A percentile compares a stretch with the other conserved stretches of the same genome.
Evolutionary conservation across 331 rosid genomes (phyloP).

Genomic region (Erythrophleum ivorense): DNA sequence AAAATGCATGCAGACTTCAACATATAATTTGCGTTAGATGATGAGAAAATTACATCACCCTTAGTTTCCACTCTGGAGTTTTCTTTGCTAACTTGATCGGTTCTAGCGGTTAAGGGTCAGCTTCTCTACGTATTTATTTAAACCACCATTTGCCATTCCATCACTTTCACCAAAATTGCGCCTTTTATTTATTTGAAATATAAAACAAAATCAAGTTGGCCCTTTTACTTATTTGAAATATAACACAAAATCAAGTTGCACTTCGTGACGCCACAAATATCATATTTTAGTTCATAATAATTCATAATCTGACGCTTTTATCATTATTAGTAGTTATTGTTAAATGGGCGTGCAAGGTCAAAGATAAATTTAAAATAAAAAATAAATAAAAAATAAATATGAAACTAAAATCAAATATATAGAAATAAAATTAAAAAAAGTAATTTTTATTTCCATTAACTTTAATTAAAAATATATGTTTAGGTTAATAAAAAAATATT

Average conservation of each 20-base stretch:
- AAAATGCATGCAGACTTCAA: too few species aligned
- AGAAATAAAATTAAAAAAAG: too few species aligned
- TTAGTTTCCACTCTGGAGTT: too few species aligned
- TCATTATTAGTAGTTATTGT: neutral
- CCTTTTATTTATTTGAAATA: neutral
- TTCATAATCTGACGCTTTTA: neutral
- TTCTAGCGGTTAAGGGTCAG: neutral
- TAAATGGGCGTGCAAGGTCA: neutral
- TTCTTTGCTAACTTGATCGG: neutral
- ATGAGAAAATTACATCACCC: neutral
- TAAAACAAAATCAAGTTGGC: neutral
- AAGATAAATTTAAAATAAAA: too few species aligned
- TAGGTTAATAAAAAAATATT: too few species aligned
- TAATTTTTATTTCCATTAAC: too few species aligned
- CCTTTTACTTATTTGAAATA: too few species aligned
- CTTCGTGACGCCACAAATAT: neutral
- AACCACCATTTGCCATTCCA: conserved; percentile 11
- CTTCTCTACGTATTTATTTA: conserved; percentile 1
- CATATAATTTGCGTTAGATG: neutral
- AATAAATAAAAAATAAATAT: too few species aligned
- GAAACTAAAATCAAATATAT: too few species aligned
- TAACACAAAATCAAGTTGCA: neutral
- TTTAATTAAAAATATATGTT: too few species aligned
- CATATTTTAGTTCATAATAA: neutral
- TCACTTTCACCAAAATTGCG: conserved; percentile 31